Evolutionary conservation across 2,329 filamentous ascomycete species (phyloP), one percentile per base, ranked within the genome.

Genomic region (Apiospora phragmitis): DNA sequence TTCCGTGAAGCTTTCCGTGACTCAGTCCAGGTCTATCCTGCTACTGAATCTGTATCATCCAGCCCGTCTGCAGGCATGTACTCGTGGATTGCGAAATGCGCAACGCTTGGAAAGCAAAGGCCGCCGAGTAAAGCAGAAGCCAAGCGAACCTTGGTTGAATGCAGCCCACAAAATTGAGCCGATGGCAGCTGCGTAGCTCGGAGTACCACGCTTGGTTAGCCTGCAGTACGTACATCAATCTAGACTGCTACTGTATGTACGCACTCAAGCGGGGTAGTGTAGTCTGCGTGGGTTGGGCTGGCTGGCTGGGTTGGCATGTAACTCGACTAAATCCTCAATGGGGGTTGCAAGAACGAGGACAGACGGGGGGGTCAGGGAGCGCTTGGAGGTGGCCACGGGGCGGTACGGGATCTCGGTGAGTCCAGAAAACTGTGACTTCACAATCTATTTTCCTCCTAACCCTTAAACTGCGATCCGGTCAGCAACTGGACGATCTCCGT

Each of bases 121-220:
- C 29, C 55, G 55, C 29, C 55, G 55, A 62, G 32, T 38, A 24
- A 7, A 38, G 32, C 32, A 38, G 32, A n/a, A 62, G 32, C 55
- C 55, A 62, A 62, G 55, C 32, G 55, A 62, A 62, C 55, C 55
- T 62, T 62, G 55, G 55, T 62, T 62, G 21, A n/a, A 62, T 62
- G 55, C 55, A 62, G 32, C 55, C 55, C 55, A 62, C 55, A 62
- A 24, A 38, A 38, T 62, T 62, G 55, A 62, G 55, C 55, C 55
- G 55, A 24, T 62, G 55, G 29, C 55, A 62, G 55, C 21, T 62
- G 32, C 35, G 29, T 62, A 62, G 55, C 32, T 38, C 55, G 55
- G 55, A 62, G 32, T 62, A 62, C 55, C 38, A 62, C 55, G 38
- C 16, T 38, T 38, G 55, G 55, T 62, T 62, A 62, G 55, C 18